Percentiles rank a stretch among this genome's conserved stretches.
These are phyloP conservation scores for Dothistroma septosporum DNA, from an alignment of 2,329 filamentous ascomycete species.

Conservation along the genomic window DNA sequence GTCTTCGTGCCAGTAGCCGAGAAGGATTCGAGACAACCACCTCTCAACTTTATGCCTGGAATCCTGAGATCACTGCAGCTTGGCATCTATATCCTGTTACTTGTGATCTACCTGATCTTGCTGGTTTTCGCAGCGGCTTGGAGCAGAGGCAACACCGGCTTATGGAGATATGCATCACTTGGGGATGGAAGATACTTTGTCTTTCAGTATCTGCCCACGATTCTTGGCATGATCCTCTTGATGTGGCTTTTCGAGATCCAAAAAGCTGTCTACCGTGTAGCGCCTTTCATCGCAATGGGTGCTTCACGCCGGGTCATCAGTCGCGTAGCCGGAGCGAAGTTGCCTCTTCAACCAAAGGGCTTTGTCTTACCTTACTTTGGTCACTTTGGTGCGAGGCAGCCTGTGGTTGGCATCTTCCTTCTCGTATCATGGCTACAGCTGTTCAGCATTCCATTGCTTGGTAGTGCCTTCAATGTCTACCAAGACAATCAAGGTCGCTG, in stretches of 20 bases:
- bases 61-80: conserved; percentile 67
- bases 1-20: conserved; percentile 33
- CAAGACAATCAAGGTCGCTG: conserved; percentile 58
- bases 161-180: conserved; percentile 65
- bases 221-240: conserved; percentile 66
- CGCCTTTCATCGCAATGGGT: conserved; percentile 75
- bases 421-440: conserved; percentile 71
- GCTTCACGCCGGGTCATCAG: conserved; percentile 56
- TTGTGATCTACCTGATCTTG: conserved; percentile 65
- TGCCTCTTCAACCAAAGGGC: conserved; percentile 56
- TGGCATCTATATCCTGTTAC: conserved; percentile 55
- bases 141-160: conserved; percentile 58
- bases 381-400: conserved; percentile 66
- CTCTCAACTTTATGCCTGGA: conserved; percentile 65
- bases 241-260: conserved; percentile 75
- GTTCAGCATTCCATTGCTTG: conserved; percentile 77
- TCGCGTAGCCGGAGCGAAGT: conserved; percentile 63
- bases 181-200: conserved; percentile 76
- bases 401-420: conserved; percentile 61
- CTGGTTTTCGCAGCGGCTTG: conserved; percentile 70
- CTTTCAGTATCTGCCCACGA: conserved; percentile 78
- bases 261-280: conserved; percentile 67
- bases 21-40: conserved; percentile 27
- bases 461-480: conserved; percentile 67
- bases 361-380: conserved; percentile 65